Evolutionary conservation across 352 stramenopile genomes (phyloP).

Genomic region (Phytophthora multivora): DNA sequence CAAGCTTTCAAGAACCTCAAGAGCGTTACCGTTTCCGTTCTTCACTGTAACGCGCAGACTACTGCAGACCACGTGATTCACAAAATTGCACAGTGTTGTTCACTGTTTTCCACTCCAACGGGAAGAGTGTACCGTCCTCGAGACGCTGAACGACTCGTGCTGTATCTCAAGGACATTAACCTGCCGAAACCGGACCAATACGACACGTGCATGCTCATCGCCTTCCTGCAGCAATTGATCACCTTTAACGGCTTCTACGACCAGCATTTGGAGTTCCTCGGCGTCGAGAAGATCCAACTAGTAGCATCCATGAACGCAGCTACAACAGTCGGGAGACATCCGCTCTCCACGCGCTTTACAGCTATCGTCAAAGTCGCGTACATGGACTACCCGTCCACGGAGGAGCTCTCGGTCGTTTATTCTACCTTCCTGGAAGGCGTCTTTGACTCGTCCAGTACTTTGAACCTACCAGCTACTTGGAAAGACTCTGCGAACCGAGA

Average conservation of each 20-base stretch:
- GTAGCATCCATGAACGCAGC: slow-evolving; percentile 94
- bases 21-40: slow-evolving; percentile 76
- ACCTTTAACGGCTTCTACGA: slow-evolving; percentile 98
- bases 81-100: slow-evolving; percentile 94
- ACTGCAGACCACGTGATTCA: slow-evolving; percentile 94
- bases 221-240: slow-evolving; percentile 95
- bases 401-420: slow-evolving; percentile 92
- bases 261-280: slow-evolving; percentile 93
- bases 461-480: slow-evolving; percentile 52
- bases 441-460: slow-evolving; percentile 49
- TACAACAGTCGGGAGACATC: slow-evolving; percentile 92
- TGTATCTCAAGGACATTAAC: slow-evolving; percentile 98
- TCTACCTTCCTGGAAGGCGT: slow-evolving; percentile 87
- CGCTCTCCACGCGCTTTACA: slow-evolving; percentile 93
- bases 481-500: slow-evolving; percentile 64
- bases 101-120: slow-evolving; percentile 90
- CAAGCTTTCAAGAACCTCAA: slow-evolving; percentile 88
- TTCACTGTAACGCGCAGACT: slow-evolving; percentile 96
- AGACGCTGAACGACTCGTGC: slow-evolving; percentile 91
- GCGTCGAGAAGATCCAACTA: slow-evolving; percentile 94
- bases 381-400: slow-evolving; percentile 92
- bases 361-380: slow-evolving; percentile 92
- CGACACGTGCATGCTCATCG: slow-evolving; percentile 96
- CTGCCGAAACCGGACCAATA: slow-evolving; percentile 95
- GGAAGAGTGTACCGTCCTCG: slow-evolving; percentile 93